Conservation (phyloP, 352 stramenopile species). For the Thalassiosira livingstoniorum region DNA sequence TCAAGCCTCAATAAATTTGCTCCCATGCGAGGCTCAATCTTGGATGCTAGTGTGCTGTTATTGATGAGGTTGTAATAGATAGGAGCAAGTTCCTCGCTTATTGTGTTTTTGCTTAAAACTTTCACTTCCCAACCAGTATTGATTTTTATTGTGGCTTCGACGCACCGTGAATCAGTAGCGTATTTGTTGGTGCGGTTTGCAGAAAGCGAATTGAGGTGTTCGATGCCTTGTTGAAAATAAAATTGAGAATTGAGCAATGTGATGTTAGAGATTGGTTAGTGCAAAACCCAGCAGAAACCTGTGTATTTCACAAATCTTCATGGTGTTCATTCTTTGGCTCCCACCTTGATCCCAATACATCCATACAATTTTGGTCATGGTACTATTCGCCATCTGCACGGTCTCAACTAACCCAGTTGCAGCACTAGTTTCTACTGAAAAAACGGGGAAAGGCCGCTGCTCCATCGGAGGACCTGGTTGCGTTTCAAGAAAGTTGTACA, state of each 20-base stretch:
- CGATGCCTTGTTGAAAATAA: constrained; percentile 3
- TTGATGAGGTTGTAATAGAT: background rate
- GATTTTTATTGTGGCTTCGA: background rate
- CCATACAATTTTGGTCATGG: too few relatives aligned
- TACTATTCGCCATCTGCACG: too few relatives aligned
- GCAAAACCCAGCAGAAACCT: too few relatives aligned
- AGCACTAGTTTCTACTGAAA: too few relatives aligned
- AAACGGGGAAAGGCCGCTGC: background rate
- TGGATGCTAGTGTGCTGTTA: background rate
- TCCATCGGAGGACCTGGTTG: constrained; percentile 11
- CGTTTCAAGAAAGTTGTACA: background rate
- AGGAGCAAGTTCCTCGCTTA: background rate
- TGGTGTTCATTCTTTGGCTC: too few relatives aligned
- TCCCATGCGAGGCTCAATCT: background rate
- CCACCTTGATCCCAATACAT: too few relatives aligned
- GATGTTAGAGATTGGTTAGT: too few relatives aligned
- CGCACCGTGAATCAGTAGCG: background rate
- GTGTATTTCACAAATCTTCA: too few relatives aligned
- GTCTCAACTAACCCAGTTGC: too few relatives aligned
- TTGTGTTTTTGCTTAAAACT: background rate
- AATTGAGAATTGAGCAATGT: too few relatives aligned
- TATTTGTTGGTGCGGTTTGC: background rate
- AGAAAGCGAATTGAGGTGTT: background rate
- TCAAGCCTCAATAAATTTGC: background rate
- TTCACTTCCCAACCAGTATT: background rate